Base-by-base conservation (phyloP, 768 basidiomycete species). In the Tulasnella sp. region DNA sequence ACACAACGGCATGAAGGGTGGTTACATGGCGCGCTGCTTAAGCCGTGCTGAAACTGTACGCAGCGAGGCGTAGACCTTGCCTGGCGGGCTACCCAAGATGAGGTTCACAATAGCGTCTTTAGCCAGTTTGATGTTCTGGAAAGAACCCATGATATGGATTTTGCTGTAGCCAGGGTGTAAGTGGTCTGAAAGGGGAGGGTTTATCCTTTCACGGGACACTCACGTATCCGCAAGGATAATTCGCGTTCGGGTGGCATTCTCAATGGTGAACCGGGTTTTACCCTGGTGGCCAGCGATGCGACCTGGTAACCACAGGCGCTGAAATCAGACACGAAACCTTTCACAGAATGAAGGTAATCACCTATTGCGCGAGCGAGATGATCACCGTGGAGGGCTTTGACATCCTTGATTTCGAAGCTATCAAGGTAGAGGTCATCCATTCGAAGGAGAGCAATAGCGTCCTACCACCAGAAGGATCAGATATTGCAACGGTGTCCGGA, bases 251-350 rank as follows among this genome's bases (percentile, higher is more conserved):
- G 91, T 96, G 2, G 96, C 89, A 80, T 99, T 99, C 85, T 99
- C 97, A 75, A 99, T 99, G 1, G 96, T 96, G 83, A 98, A 99
- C 82, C 97, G 96, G 14, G 96, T 98, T 85, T 98, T 98, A 64
- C 97, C 97, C 78, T 97, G 96, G 82, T 99, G 96, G 5, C 97
- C 97, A 14, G 97, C 97, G 82, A 99, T 99, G 79, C 97, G 96
- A 79, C 95, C 93, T 94, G 79, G 31, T 45, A 52, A 42, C 31
- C 38, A 54, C 12, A 54, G 31, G 40, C 58, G n/a, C 25, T 38
- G 75, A 36, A 11, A 14, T 68, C n/a, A 40, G 40, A 22, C 78
- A 64, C 37, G 7, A 17, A 45, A 34, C 67, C 2, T 5, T 80
- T 85, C 54, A 19, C 45, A 49, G 19, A 22, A 49, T 8, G 49